Evolutionary conservation across 139 green algal genomes (phyloP).

Genomic region (Eudorina sp.): DNA sequence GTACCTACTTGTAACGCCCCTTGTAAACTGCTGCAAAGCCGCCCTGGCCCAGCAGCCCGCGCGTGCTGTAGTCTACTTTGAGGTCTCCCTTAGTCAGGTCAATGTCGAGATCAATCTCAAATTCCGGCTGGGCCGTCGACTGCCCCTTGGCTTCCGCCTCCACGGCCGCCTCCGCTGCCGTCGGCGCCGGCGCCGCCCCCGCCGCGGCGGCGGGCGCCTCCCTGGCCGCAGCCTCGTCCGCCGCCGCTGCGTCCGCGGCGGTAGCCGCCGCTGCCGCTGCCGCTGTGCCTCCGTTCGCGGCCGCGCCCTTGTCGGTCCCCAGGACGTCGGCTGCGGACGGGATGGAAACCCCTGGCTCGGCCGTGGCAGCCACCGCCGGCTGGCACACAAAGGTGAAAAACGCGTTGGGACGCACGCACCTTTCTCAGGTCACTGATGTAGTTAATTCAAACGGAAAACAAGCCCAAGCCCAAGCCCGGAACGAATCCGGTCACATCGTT

Average conservation of each 20-base stretch:
- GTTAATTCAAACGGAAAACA: too few species aligned
- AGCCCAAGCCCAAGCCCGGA: too few species aligned
- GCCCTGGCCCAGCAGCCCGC: slow-evolving; percentile 36
- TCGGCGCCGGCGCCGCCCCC: not conserved
- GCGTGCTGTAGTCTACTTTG: slow-evolving; percentile 48
- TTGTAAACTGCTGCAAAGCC: slow-evolving; percentile 49
- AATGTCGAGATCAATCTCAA: slow-evolving; percentile 43
- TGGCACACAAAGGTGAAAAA: too few species aligned
- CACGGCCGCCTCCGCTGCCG: not conserved
- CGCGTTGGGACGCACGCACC: too few species aligned
- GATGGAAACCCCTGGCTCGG: too few species aligned
- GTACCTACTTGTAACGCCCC: slow-evolving; percentile 34
- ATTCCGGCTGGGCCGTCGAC: not conserved
- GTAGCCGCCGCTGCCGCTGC: too few species aligned
- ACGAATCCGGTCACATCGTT: too few species aligned
- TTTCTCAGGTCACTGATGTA: too few species aligned
- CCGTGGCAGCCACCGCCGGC: too few species aligned
- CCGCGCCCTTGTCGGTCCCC: too few species aligned
- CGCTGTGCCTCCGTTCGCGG: too few species aligned
- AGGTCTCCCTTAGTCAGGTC: slow-evolving; percentile 36
- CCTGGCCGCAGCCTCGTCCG: not conserved
- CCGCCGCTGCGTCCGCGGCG: not conserved
- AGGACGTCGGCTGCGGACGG: too few species aligned
- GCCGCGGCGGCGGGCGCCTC: not conserved
- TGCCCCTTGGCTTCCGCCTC: not conserved